Conservation (phyloP, 2,329 filamentous ascomycete species). For the Chrysoporthe deuterocubensis region DNA sequence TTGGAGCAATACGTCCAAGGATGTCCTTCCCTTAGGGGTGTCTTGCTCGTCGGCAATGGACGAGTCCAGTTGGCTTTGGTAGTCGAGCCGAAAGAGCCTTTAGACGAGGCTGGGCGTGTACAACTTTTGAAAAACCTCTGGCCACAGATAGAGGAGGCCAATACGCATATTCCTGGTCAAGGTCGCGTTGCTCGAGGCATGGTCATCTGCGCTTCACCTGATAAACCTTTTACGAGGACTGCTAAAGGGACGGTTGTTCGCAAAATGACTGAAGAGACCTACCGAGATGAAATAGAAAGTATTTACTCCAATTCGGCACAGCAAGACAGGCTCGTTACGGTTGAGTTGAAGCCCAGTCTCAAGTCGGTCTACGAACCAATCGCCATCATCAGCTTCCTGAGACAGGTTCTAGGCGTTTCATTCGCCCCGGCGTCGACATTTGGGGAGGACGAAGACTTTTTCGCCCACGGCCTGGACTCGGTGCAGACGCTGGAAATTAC, state of each 20-base stretch:
- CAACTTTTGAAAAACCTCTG: constrained; percentile 26
- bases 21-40: constrained; percentile 38
- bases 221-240: constrained; percentile 32
- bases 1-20: constrained; percentile 43
- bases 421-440: constrained; percentile 5
- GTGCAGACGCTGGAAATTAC: constrained; percentile 27
- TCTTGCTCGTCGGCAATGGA: constrained; percentile 41
- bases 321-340: not conserved
- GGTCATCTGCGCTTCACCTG: constrained; percentile 29
- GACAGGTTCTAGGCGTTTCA: constrained; percentile 3
- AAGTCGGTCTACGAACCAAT: not conserved
- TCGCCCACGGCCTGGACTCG: constrained; percentile 29
- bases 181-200: constrained; percentile 30
- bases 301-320: constrained; percentile 24
- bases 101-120: constrained; percentile 9
- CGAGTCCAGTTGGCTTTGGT: constrained; percentile 43
- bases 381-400: not conserved
- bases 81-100: constrained; percentile 37
- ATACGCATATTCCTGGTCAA: constrained; percentile 29
- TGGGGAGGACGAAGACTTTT: constrained; percentile 28
- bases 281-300: constrained; percentile 30
- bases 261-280: constrained; percentile 31
- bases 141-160: constrained; percentile 21
- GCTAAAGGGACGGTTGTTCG: constrained; percentile 33
- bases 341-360: not conserved